Evolutionary conservation across 208 protist species (phyloP).

Genomic region (Trypanosoma grayi): DNA sequence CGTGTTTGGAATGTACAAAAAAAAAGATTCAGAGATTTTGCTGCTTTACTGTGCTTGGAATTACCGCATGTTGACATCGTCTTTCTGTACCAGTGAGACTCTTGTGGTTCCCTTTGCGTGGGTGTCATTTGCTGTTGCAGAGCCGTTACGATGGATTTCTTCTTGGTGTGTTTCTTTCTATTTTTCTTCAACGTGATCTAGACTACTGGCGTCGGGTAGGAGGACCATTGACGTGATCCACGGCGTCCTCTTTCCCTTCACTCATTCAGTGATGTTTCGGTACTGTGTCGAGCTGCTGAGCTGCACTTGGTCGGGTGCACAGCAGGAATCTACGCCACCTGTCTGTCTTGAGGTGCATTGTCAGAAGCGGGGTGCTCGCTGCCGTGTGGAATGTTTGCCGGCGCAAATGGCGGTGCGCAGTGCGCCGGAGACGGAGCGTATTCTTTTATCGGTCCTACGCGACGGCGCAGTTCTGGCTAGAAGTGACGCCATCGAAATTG

Average conservation of each 20-base stretch:
- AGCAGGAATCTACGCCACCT: neutral
- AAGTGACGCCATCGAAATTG: constrained; percentile 29
- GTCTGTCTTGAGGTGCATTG: constrained; percentile 16
- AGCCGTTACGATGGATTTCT: neutral
- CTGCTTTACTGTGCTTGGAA: too few relatives aligned
- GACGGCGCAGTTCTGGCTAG: constrained; percentile 13
- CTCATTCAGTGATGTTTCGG: constrained; percentile 25
- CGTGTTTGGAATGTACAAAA: too few relatives aligned
- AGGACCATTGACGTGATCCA: neutral
- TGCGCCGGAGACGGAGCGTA: constrained; percentile 19
- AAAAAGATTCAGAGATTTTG: too few relatives aligned
- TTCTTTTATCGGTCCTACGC: constrained; percentile 13
- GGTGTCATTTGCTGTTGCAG: too few relatives aligned
- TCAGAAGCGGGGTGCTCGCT: constrained; percentile 18
- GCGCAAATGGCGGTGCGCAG: constrained; percentile 24
- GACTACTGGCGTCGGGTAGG: neutral
- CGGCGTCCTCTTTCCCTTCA: neutral
- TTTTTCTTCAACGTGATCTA: neutral
- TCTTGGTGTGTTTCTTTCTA: neutral
- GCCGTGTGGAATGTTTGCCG: constrained; percentile 12
- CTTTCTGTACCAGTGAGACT: too few relatives aligned
- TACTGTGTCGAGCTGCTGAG: constrained; percentile 24
- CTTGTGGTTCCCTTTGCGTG: too few relatives aligned
- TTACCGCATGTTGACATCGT: too few relatives aligned
- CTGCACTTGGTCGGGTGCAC: constrained; percentile 7